phyloP scores from a whole-genome alignment of 2,329 filamentous ascomycete genomes.

The Lachnellula arida region DNA sequence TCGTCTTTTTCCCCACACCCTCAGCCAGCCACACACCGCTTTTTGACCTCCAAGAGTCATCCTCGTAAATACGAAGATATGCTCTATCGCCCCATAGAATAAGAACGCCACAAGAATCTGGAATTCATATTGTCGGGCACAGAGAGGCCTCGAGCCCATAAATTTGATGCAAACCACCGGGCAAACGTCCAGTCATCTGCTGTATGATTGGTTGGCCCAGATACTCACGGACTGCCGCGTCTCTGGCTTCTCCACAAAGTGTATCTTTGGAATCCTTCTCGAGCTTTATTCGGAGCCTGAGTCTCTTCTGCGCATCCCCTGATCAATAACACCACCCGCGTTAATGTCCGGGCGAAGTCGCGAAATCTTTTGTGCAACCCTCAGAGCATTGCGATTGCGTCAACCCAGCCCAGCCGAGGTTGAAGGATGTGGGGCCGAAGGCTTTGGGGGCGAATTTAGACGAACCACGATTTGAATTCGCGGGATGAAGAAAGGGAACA shows the following conservation, averaged over 20 bases:
- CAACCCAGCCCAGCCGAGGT: conserved; percentile 4
- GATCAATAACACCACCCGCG: not conserved
- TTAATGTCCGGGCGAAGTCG: conserved; percentile 4
- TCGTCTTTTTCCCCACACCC: conserved; percentile 18
- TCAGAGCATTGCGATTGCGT: conserved; percentile 5
- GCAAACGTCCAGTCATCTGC: not conserved
- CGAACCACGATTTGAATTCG: not conserved
- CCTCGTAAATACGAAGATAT: conserved; percentile 4
- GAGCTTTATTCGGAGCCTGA: too few species aligned
- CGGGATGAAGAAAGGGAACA: not conserved
- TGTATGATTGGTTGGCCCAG: not conserved
- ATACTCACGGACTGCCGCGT: not conserved
- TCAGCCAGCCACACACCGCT: conserved; percentile 20
- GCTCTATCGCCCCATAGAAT: not conserved
- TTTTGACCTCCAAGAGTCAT: conserved; percentile 16
- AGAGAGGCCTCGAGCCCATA: not conserved
- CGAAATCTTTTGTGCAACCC: not conserved
- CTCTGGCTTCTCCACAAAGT: not conserved
- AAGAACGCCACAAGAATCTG: not conserved
- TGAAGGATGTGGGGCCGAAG: not conserved
- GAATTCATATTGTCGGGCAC: not conserved
- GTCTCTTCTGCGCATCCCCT: not conserved
- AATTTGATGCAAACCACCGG: not conserved
- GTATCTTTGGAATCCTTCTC: too few species aligned
- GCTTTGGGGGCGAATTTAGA: not conserved